Evolutionary conservation across 495 filamentous ascomycete species (phyloP).

Genomic region (Aspergillus haitiensis): DNA sequence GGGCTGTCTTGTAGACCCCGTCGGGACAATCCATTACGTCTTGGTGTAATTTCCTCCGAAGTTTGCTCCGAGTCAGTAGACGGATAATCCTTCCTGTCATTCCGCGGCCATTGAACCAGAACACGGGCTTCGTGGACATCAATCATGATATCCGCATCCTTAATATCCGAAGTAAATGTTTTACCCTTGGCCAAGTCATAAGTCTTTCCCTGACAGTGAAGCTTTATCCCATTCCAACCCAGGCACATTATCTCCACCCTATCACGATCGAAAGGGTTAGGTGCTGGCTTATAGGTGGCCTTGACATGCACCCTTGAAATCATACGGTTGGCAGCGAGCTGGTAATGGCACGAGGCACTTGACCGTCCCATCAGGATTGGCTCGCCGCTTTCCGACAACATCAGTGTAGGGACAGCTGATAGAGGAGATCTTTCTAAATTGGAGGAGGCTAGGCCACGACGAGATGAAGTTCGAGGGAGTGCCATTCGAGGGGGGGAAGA

Average conservation of each 20-base stretch:
- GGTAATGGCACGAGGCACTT: constrained; percentile 87
- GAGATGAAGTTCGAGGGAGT: constrained; percentile 33
- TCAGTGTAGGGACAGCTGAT: constrained; percentile 73
- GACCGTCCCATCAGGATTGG: constrained; percentile 83
- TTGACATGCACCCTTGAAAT: constrained; percentile 93
- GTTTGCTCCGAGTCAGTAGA: constrained; percentile 65
- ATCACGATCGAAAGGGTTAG: constrained; percentile 60
- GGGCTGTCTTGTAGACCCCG: constrained; percentile 60
- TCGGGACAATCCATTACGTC: constrained; percentile 32
- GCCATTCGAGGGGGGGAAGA: constrained; percentile 73
- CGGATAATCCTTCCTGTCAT: constrained; percentile 58
- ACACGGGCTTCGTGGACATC: constrained; percentile 93
- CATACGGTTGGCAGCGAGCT: constrained; percentile 84
- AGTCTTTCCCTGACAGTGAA: constrained; percentile 86
- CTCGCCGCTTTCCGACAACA: constrained; percentile 81
- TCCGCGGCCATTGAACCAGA: constrained; percentile 79
- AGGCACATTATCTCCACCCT: constrained; percentile 83
- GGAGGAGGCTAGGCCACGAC: constrained; percentile 63
- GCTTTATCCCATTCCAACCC: constrained; percentile 93
- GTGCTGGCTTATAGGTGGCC: constrained; percentile 74
- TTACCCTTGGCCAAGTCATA: constrained; percentile 87
- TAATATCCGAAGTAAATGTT: constrained; percentile 86
- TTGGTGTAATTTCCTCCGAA: constrained; percentile 61
- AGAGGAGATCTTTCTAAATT: constrained; percentile 83
- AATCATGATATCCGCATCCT: constrained; percentile 88